Evolutionary conservation across 2,329 filamentous ascomycete genomes (phyloP), one percentile per base, ranked within the genome.

Genomic region (Apiospora kogelbergensis): DNA sequence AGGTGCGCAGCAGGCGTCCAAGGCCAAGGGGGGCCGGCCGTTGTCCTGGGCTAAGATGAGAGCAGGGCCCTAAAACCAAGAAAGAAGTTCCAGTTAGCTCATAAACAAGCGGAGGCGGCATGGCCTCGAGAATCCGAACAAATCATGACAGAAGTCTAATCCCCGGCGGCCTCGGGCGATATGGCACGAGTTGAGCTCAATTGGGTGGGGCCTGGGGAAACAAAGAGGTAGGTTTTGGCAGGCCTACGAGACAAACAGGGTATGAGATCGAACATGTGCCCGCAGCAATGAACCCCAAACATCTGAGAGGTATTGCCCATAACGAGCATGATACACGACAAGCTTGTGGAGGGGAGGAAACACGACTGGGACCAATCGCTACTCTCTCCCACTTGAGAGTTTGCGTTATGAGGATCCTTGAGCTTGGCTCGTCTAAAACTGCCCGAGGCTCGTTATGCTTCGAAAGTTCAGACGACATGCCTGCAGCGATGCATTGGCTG

Each of bases 221-320:
- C 30, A 67, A 44, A 57, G 45, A 60, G 66, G 65, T 63, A 65
- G 48, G 70, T 73, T 71, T 70, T 69, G 67, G 73, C 73, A 75
- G 72, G 74, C 74, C 73, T 74, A 69, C 73, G 72, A 77, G 73
- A 75, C 74, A 70, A 71, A 74, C 74, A 74, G 73, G 75, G 74
- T 75, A 71, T 71, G 70, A 60, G 24, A 69, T 69, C 69, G 65
- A 10, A 60, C 53, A 22, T 30, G 48, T 53, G 30, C 53, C 53
- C 53, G 53, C 53, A 37, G 53, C 53, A 33, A 60, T 60, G 53
- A 60, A 60, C 53, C 63, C 63, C 41, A 41, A 65, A 65, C 37
- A 44, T 65, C 37, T 65, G 63, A 67, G 69, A 63, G 53, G 66
- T 66, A 57, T 41, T 66, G 66, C 46, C 67, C 66, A 70, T 67